These are phyloP conservation scores for Penicillium hordei DNA, from an alignment of 2,329 filamentous ascomycete species.

Conservation along the genomic window DNA sequence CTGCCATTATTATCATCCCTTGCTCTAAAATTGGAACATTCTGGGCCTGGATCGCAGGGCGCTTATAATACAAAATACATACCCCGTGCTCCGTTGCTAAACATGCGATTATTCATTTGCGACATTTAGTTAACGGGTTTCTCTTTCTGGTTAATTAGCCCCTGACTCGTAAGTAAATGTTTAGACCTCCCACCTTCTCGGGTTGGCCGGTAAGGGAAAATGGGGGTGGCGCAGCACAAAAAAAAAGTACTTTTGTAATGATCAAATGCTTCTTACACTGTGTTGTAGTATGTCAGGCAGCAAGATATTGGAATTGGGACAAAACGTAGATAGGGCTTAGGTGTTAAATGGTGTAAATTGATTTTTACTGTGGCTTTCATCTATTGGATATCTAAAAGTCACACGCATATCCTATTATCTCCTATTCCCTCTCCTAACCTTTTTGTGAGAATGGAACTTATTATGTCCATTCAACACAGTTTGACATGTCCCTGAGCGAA, in stretches of 20 bases:
- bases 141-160: background rate
- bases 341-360: background rate
- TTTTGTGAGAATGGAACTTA: too few relatives aligned
- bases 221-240: background rate
- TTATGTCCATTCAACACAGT: background rate
- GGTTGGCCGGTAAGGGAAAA: background rate
- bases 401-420: background rate
- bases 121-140: background rate
- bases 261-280: background rate
- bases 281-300: background rate
- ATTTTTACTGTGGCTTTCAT: background rate
- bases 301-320: background rate
- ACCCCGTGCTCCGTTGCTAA: background rate
- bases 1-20: constrained; percentile 7
- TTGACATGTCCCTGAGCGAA: too few relatives aligned
- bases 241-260: background rate
- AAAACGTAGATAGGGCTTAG: too few relatives aligned
- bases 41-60: background rate
- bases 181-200: background rate
- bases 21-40: constrained; percentile 3
- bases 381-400: background rate
- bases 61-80: too few relatives aligned
- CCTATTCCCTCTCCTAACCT: background rate
- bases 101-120: background rate
- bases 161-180: background rate